phyloP scores from a whole-genome alignment of 805 yeast genomes.

The Candida qinlingensis region DNA sequence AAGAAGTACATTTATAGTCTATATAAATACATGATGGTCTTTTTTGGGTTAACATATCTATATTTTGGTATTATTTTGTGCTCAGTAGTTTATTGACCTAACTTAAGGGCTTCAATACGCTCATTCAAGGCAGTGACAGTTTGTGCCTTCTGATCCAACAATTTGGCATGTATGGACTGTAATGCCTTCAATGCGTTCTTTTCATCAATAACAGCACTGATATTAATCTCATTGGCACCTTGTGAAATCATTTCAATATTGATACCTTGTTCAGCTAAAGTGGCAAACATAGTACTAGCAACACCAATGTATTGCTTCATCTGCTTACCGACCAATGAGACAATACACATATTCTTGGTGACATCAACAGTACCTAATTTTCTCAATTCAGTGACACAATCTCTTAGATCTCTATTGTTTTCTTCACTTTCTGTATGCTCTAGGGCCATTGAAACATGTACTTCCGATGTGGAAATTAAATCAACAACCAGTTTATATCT shows the following conservation, averaged over 20 bases:
- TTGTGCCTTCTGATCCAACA: constrained; percentile 45
- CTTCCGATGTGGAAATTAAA: constrained; percentile 94
- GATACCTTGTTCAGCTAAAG: constrained; percentile 84
- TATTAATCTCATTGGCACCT: constrained; percentile 97
- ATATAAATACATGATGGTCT: not conserved
- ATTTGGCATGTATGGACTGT: constrained; percentile 73
- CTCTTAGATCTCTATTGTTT: constrained; percentile 45
- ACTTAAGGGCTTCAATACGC: constrained; percentile 40
- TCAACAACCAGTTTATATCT: constrained; percentile 84
- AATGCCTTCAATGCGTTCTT: constrained; percentile 80
- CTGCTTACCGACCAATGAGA: constrained; percentile 92
- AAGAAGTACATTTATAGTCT: not conserved
- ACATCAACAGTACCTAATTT: constrained; percentile 86
- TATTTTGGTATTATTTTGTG: not conserved
- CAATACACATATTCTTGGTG: constrained; percentile 81
- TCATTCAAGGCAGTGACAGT: constrained; percentile 31
- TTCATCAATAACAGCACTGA: constrained; percentile 89
- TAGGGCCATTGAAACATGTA: constrained; percentile 96
- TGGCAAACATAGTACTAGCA: constrained; percentile 95
- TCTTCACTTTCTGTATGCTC: constrained; percentile 69
- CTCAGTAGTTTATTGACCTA: constrained; percentile 23
- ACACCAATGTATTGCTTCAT: constrained; percentile 96
- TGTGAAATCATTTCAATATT: constrained; percentile 98
- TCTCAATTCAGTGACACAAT: constrained; percentile 73
- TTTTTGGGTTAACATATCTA: not conserved